Percentiles rank a stretch among this genome's conserved stretches.
phyloP scores from a whole-genome alignment of 192 early-diverging fungal species.

The Coemansia sp. region DNA sequence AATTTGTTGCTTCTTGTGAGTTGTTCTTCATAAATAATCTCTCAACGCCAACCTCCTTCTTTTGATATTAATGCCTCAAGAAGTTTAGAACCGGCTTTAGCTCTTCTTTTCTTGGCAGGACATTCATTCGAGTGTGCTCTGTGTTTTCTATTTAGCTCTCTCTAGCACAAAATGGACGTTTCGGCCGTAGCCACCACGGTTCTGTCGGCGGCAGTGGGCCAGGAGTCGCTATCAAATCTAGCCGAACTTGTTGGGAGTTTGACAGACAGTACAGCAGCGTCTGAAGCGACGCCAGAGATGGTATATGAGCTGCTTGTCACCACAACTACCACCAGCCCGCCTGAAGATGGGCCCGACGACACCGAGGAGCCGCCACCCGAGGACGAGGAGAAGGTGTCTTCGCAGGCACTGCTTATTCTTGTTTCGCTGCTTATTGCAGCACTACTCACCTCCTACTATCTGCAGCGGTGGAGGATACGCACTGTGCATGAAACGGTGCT shows the following conservation, averaged over 20 bases:
- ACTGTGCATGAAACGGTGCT: constrained; percentile 95
- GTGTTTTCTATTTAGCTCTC: background rate
- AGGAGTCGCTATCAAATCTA: too few relatives aligned
- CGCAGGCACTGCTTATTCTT: constrained; percentile 85
- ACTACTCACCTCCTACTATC: constrained; percentile 84
- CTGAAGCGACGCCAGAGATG: background rate
- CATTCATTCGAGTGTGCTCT: too few relatives aligned
- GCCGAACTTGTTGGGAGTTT: background rate
- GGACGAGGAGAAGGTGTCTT: constrained; percentile 72
- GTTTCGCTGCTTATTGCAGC: constrained; percentile 82
- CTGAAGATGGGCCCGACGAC: constrained; percentile 11
- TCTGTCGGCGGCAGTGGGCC: background rate
- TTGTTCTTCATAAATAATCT: too few relatives aligned
- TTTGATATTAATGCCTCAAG: too few relatives aligned
- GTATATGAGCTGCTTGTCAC: constrained; percentile 3
- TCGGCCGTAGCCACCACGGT: background rate
- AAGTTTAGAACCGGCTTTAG: too few relatives aligned
- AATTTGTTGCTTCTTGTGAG: too few relatives aligned
- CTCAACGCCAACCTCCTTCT: too few relatives aligned
- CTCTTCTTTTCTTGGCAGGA: background rate
- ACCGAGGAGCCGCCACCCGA: constrained; percentile 41
- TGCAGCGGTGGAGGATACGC: constrained; percentile 83
- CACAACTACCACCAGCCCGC: background rate
- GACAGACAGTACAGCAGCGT: background rate
- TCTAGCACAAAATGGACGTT: background rate